phyloP scores from a whole-genome alignment of 1,139 yeast species.

The Magnusiomyces suaveolens region DNA sequence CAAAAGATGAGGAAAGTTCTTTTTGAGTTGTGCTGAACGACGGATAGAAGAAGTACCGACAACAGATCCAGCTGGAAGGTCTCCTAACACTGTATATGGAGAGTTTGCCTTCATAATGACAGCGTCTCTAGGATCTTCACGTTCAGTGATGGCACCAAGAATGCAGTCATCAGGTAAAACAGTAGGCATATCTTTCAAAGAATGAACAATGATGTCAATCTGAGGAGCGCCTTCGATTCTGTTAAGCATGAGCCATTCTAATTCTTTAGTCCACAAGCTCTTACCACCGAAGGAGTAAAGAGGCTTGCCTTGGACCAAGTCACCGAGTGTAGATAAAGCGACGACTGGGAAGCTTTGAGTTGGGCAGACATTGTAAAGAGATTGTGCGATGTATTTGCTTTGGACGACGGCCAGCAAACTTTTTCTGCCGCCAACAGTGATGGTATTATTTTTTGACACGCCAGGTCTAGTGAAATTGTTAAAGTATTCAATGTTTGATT shows the following conservation, averaged over 20 bases:
- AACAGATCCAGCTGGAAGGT: slow-evolving; percentile 73
- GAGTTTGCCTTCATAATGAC: slow-evolving; percentile 68
- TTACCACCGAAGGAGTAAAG: slow-evolving; percentile 93
- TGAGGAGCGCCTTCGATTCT: slow-evolving; percentile 54
- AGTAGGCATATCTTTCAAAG: slow-evolving; percentile 93
- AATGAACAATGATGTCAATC: slow-evolving; percentile 85
- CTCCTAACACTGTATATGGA: slow-evolving; percentile 51
- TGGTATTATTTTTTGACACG: slow-evolving; percentile 7
- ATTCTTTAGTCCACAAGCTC: slow-evolving; percentile 90
- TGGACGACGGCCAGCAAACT: slow-evolving; percentile 82
- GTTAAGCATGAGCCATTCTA: slow-evolving; percentile 65
- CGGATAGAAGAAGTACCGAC: slow-evolving; percentile 94
- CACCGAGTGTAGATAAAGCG: slow-evolving; percentile 82
- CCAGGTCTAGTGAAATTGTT: slow-evolving; percentile 11
- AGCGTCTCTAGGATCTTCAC: slow-evolving; percentile 93
- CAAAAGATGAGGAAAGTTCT: slow-evolving; percentile 45
- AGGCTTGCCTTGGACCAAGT: slow-evolving; percentile 74
- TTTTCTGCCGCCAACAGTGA: slow-evolving; percentile 73
- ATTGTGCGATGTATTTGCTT: slow-evolving; percentile 59
- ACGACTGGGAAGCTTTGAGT: slow-evolving; percentile 57
- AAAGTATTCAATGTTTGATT: slow-evolving; percentile 13
- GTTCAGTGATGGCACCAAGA: slow-evolving; percentile 73
- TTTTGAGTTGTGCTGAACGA: slow-evolving; percentile 70
- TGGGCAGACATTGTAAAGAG: slow-evolving; percentile 45
- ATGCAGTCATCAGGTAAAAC: slow-evolving; percentile 80